phyloP scores from a whole-genome alignment of 2,329 filamentous ascomycete species.

The Aureobasidium zeae region DNA sequence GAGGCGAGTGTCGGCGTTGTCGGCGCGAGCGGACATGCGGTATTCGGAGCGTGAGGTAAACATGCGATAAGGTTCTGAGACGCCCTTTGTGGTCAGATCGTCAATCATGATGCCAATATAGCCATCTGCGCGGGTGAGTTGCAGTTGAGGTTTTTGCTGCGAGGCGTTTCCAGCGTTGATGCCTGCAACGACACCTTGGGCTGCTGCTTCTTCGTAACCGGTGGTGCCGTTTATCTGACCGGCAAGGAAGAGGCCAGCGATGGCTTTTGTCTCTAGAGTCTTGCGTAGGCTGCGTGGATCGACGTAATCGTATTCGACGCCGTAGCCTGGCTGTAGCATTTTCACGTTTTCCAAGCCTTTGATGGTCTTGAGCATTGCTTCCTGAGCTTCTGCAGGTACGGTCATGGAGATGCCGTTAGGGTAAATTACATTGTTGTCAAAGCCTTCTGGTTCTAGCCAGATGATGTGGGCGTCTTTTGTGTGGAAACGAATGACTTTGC shows the following conservation, averaged over 20 bases:
- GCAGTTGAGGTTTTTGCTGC: constrained; percentile 54
- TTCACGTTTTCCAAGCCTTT: constrained; percentile 76
- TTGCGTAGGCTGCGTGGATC: constrained; percentile 79
- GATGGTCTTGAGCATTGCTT: constrained; percentile 75
- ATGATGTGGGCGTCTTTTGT: constrained; percentile 77
- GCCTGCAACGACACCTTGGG: constrained; percentile 83
- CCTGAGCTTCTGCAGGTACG: constrained; percentile 78
- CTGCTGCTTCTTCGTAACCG: constrained; percentile 94
- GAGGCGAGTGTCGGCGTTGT: constrained; percentile 85
- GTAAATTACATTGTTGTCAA: constrained; percentile 81
- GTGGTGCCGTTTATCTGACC: constrained; percentile 98
- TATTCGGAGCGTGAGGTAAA: constrained; percentile 95
- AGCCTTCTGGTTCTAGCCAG: constrained; percentile 95
- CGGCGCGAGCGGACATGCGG: constrained; percentile 80
- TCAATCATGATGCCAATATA: constrained; percentile 99
- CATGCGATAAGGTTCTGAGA: constrained; percentile 96
- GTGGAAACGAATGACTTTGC: constrained; percentile 81
- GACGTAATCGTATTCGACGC: constrained; percentile 97
- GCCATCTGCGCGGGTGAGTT: constrained; percentile 71
- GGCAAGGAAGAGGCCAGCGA: constrained; percentile 78
- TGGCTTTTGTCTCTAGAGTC: constrained; percentile 90
- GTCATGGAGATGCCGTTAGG: constrained; percentile 98
- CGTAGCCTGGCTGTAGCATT: constrained; percentile 93
- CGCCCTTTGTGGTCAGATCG: constrained; percentile 91
- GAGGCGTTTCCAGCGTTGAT: constrained; percentile 86